Conservation (phyloP, 306 rosid species). For the Boehmeria nivea region DNA sequence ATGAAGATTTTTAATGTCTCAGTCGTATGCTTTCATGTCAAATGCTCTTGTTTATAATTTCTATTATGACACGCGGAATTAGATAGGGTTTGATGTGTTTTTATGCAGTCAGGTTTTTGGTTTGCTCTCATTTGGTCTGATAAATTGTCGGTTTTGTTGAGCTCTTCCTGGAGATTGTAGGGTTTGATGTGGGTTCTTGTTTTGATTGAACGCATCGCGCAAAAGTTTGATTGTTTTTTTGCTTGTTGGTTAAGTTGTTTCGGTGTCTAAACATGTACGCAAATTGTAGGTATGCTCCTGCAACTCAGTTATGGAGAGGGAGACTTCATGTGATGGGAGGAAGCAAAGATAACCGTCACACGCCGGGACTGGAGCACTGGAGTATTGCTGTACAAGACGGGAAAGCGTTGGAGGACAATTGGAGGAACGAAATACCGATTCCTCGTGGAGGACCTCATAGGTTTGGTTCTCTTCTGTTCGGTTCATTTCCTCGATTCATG, state of each 20-base stretch:
- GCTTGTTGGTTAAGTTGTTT: neutral
- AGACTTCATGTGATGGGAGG: conserved; percentile 97
- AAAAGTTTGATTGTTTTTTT: neutral
- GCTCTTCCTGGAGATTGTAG: no score
- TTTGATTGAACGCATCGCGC: no score
- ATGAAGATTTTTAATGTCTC: neutral
- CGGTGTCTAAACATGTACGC: neutral
- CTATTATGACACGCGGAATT: no score
- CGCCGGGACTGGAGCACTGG: conserved; percentile 87
- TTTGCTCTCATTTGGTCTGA: no score
- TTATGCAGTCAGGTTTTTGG: no score
- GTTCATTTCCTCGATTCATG: neutral
- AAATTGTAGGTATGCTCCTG: conserved; percentile 83
- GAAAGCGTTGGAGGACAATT: conserved; percentile 54
- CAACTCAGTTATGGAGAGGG: conserved; percentile 88
- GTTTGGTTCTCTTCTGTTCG: conserved; percentile 33
- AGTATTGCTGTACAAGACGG: conserved; percentile 84
- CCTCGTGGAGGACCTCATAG: conserved; percentile 97
- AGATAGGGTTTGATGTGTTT: no score
- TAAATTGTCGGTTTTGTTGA: no score
- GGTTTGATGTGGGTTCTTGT: neutral
- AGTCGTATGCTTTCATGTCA: conserved; percentile 1
- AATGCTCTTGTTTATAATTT: no score
- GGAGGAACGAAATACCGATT: conserved; percentile 72
- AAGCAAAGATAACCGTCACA: conserved; percentile 86